A percentile compares a stretch with the other conserved stretches of the same genome.
phyloP scores from a whole-genome alignment of 75 land plant genomes.

The Pinus albicaulis region DNA sequence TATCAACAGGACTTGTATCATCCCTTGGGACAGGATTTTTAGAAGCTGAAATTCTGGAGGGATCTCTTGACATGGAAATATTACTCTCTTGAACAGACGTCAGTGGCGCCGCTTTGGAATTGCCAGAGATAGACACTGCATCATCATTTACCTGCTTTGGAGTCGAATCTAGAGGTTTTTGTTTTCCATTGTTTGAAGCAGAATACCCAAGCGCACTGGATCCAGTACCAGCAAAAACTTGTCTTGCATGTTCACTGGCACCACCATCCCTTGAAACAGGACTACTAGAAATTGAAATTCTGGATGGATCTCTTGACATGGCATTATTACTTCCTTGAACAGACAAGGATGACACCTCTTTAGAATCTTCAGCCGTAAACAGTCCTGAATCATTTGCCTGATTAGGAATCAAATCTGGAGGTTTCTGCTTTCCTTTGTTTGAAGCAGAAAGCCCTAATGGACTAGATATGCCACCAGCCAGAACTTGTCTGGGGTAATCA shows the following conservation, averaged over 20 bases:
- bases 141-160: background rate
- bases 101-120: background rate
- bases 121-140: background rate
- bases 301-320: slow-evolving; percentile 6
- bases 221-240: background rate
- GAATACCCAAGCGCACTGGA: background rate
- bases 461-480: background rate
- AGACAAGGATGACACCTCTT: background rate
- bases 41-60: background rate
- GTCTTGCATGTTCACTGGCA: background rate
- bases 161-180: slow-evolving; percentile 1
- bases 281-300: background rate
- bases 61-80: slow-evolving; percentile 3
- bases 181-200: background rate
- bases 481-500: background rate
- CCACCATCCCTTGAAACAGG: background rate
- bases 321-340: background rate
- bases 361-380: background rate
- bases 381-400: background rate
- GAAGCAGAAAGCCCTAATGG: background rate
- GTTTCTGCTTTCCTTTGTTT: slow-evolving; percentile 5
- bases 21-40: background rate
- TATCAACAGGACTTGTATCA: background rate
- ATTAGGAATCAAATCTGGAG: background rate
- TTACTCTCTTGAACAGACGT: background rate